Evolutionary conservation across 1,284 basidiomycete genomes (phyloP), one percentile per base, ranked within the genome.

Genomic region (Moesziomyces globuligerus): DNA sequence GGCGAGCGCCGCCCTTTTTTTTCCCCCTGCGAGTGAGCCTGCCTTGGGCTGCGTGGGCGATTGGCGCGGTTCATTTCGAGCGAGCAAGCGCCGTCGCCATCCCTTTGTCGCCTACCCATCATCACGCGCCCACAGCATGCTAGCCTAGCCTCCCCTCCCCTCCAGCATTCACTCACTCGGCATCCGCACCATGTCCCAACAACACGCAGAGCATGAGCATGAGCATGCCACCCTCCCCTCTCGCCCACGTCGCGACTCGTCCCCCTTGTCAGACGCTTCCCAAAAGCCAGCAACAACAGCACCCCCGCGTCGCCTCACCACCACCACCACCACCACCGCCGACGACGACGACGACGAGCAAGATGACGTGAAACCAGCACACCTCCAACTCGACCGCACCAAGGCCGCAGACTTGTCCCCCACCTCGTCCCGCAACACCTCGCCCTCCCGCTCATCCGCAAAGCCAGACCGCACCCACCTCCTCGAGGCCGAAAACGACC

Each of bases 401-500:
- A 58, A 51, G 37, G 49, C 50, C 3, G 45, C 13, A n/a, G n/a
- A n/a, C n/a, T n/a, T n/a, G 15, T 62, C 66, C 8, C 59, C 66
- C 8, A 29, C 54, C 25, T 69, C 66, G 7, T 64, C 59, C 26
- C 52, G 59, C 20, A 54, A 62, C 55, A 69, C 59, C 66, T 48
- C 47, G 2, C 54, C 66, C 2, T 69, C 66, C 17, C 59, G 67
- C 6, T 64, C 67, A n/a, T 70, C 67, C 2, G 49, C 37, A 45
- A 70, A 70, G 42, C 51, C 59, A n/a, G 67, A 64, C 48, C 67
- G 67, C 48, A 61, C 50, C 37, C 69, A 66, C 46, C 54, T 74
- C 20, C 46, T 61, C 39, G 72, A 76, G 34, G 74, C 78, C 10
- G 77, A 80, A 28, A 69, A 58, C 26, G 74, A 82, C 53, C 79